Evolutionary conservation across 352 stramenopile species (phyloP).

Genomic region (Phytophthora gonapodyides): DNA sequence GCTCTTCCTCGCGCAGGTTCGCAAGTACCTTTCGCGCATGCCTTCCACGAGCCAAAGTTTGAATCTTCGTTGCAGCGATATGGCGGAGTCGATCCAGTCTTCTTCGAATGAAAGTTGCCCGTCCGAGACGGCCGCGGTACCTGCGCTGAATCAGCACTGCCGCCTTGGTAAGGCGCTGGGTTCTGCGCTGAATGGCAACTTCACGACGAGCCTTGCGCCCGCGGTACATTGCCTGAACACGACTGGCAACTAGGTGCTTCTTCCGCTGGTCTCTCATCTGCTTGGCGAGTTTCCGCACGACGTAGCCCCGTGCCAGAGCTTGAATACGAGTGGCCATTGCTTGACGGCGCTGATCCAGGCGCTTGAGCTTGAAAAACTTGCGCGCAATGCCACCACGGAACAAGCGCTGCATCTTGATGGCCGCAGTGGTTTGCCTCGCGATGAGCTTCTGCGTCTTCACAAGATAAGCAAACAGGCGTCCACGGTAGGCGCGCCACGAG

Average conservation of each 20-base stretch:
- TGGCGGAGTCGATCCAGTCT: conserved; percentile 59
- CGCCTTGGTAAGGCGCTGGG: conserved; percentile 40
- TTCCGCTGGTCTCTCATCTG: conserved; percentile 28
- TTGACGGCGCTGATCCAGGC: conserved; percentile 43
- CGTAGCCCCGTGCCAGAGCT: conserved; percentile 44
- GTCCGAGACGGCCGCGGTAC: conserved; percentile 70
- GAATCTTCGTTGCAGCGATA: conserved; percentile 57
- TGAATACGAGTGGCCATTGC: conserved; percentile 60
- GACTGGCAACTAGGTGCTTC: conserved; percentile 46
- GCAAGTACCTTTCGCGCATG: conserved; percentile 41
- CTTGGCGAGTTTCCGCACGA: conserved; percentile 36
- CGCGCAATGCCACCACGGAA: conserved; percentile 63
- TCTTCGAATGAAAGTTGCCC: conserved; percentile 61
- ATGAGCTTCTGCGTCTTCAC: conserved; percentile 52
- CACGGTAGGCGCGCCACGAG: conserved; percentile 56
- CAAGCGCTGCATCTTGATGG: conserved; percentile 59
- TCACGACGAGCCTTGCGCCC: conserved; percentile 51
- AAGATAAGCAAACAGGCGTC: conserved; percentile 48
- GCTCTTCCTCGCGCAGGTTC: conserved; percentile 39
- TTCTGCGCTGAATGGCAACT: conserved; percentile 30
- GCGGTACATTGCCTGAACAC: conserved; percentile 64
- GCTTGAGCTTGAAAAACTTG: conserved; percentile 69
- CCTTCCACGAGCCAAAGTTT: conserved; percentile 48
- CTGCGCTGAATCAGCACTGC: conserved; percentile 67
- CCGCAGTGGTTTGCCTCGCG: conserved; percentile 44